Conservation (phyloP, 2,329 filamentous ascomycete species). For the Calonectria honghensis region DNA sequence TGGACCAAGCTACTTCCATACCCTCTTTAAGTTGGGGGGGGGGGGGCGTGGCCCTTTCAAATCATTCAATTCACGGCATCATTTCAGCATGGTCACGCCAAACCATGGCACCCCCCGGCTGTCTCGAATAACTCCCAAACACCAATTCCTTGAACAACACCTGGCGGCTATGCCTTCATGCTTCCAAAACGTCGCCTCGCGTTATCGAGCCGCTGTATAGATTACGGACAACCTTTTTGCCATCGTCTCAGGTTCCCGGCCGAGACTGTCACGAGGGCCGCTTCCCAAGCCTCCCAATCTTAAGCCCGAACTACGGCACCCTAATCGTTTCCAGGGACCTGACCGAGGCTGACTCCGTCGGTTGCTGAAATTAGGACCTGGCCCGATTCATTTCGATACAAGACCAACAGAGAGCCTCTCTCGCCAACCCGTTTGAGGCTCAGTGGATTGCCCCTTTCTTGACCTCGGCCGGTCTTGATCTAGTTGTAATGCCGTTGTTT, state of each 20-base stretch:
- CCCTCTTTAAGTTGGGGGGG: slow-evolving; percentile 14
- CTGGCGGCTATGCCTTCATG: neutral
- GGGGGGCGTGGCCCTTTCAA: slow-evolving; percentile 8
- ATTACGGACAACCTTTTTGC: slow-evolving; percentile 3
- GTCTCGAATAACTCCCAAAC: slow-evolving; percentile 18
- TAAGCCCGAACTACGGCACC: slow-evolving; percentile 16
- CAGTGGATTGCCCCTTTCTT: slow-evolving; percentile 39
- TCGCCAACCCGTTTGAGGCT: slow-evolving; percentile 33
- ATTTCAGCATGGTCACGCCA: slow-evolving; percentile 10
- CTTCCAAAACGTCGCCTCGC: neutral
- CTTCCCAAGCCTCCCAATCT: slow-evolving; percentile 11
- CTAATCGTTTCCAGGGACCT: slow-evolving; percentile 30
- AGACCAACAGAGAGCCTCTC: slow-evolving; percentile 40
- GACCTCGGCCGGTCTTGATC: slow-evolving; percentile 14
- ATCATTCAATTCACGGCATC: slow-evolving; percentile 18
- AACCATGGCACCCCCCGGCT: slow-evolving; percentile 9
- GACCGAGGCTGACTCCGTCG: slow-evolving; percentile 45
- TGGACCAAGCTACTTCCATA: slow-evolving; percentile 13
- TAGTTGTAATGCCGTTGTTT: slow-evolving; percentile 33
- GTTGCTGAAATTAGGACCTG: slow-evolving; percentile 46
- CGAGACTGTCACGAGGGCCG: slow-evolving; percentile 22
- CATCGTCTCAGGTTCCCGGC: slow-evolving; percentile 19
- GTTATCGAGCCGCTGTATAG: neutral
- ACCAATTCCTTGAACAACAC: neutral
- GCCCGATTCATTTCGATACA: slow-evolving; percentile 46